A percentile compares a stretch with the other conserved stretches of the same genome.
Conservation (phyloP, 768 basidiomycete species). For the Neoboletus magnificus region DNA sequence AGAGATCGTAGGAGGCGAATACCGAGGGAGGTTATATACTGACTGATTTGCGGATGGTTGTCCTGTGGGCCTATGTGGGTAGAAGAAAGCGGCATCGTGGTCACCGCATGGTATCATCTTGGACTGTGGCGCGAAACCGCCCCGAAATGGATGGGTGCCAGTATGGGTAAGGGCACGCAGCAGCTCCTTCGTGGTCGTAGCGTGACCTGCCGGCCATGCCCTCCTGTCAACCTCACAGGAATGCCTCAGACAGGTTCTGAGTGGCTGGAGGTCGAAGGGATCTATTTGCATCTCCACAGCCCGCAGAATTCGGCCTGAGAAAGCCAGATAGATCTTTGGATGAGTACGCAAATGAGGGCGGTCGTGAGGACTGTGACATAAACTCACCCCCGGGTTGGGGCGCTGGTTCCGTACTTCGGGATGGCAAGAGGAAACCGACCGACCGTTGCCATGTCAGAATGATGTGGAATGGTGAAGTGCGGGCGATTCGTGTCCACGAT, state of each 20-base stretch:
- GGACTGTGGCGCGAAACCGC: constrained; percentile 29
- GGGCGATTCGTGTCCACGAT: constrained; percentile 27
- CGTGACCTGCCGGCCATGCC: constrained; percentile 15
- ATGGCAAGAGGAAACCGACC: constrained; percentile 6
- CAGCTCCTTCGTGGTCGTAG: constrained; percentile 14
- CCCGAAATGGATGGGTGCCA: constrained; percentile 29
- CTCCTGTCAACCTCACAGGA: constrained; percentile 21
- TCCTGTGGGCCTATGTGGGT: constrained; percentile 21
- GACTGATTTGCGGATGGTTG: constrained; percentile 25
- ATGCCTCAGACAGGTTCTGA: constrained; percentile 11
- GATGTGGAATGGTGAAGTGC: constrained; percentile 6
- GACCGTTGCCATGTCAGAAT: constrained; percentile 25
- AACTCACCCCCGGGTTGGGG: constrained; percentile 19
- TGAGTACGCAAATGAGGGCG: constrained; percentile 11
- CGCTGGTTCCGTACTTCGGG: constrained; percentile 7
- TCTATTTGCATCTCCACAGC: constrained; percentile 28
- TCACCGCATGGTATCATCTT: constrained; percentile 31
- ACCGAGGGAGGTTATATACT: constrained; percentile 31
- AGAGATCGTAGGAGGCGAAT: constrained; percentile 16
- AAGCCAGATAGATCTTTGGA: constrained; percentile 21
- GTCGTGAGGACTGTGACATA: constrained; percentile 19
- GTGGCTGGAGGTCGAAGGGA: constrained; percentile 17
- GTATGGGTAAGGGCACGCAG: constrained; percentile 30
- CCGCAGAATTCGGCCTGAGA: constrained; percentile 19
- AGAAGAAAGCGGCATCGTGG: constrained; percentile 36